These are phyloP conservation scores for Brasilioporus rufonigricans DNA, from an alignment of 768 basidiomycete species.

Conservation along the genomic window DNA sequence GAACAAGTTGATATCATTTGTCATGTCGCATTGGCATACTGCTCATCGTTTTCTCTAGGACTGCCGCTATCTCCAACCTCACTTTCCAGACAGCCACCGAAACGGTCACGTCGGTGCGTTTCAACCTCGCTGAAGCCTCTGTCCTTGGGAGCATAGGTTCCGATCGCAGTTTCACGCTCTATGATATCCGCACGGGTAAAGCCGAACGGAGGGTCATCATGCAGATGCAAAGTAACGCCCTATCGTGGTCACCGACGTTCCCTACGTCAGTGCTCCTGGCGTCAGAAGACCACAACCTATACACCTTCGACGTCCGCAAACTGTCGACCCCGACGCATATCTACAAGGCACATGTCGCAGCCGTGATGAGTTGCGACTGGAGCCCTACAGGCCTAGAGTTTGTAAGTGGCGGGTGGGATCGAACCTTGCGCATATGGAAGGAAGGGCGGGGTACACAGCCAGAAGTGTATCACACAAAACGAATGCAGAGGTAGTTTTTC, in stretches of 20 bases:
- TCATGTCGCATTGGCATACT: not conserved
- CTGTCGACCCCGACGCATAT: constrained; percentile 82
- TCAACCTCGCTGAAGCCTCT: constrained; percentile 92
- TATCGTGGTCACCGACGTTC: constrained; percentile 95
- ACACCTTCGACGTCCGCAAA: constrained; percentile 94
- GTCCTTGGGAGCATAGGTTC: constrained; percentile 94
- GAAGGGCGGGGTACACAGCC: constrained; percentile 76
- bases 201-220: constrained; percentile 90
- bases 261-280: constrained; percentile 89
- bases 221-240: constrained; percentile 89
- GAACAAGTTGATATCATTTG: constrained; percentile 57
- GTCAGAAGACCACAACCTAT: constrained; percentile 98
- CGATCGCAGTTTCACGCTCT: constrained; percentile 93
- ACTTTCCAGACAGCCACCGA: constrained; percentile 86
- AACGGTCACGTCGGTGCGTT: constrained; percentile 83
- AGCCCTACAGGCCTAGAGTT: constrained; percentile 94
- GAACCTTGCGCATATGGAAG: constrained; percentile 91
- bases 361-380: constrained; percentile 98
- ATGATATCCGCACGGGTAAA: constrained; percentile 96
- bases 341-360: constrained; percentile 96
- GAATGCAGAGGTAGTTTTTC: constrained; percentile 86
- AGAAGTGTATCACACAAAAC: constrained; percentile 97
- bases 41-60: constrained; percentile 44
- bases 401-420: constrained; percentile 95
- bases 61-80: constrained; percentile 80